Base-by-base conservation (phyloP, 179 eudicot species). In the Heliamphora pulchella region DNA sequence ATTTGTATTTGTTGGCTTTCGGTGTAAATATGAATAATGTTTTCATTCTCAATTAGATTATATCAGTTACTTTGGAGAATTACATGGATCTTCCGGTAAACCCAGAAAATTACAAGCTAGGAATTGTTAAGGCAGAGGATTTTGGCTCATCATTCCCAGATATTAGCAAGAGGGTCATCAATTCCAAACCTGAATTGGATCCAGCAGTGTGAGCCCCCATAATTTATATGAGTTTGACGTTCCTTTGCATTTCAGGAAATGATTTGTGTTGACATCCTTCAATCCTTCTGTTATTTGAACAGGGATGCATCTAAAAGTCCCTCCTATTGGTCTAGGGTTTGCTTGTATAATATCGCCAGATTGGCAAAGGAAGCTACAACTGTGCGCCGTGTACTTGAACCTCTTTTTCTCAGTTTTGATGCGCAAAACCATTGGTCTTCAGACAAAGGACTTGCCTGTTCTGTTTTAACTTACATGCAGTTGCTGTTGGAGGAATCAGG, bases 361-460 rank as follows among this genome's bases (percentile, higher is more conserved):
- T 83, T 94, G 83, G 95, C 97, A 63, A 94, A 91, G 84, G 94
- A 92, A 86, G 93, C 92, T 84, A 92, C 98, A 79, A 92, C 92
- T 73, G 88, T 92, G 17, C 87, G 98, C 74, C 93, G 98, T 63
- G 95, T 94, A 81, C 91, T 94, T 76, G 98, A 94, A 78, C 98
- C 98, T 57, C 89, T 94, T 81, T 91, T 94, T 78, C 89, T 86
- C 58, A 82, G 48, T 86, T 94, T 94, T 84, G 97, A 94, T 87
- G 82, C 88, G 70, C 95, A 91, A 83, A 87, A 92, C 72, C 89
- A 87, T 79, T 94, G 98, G 98, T 89, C 88, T 54, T 82, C 87
- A 10, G 94, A 91, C 79, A 91, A 87, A 44, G 97, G 97, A 80
- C 89, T 90, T 79, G 98, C 98, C 59, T 85, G 67, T 80, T 88